Conservation (phyloP, 108 stramenopile genomes). For the Seminavis robusta region DNA sequence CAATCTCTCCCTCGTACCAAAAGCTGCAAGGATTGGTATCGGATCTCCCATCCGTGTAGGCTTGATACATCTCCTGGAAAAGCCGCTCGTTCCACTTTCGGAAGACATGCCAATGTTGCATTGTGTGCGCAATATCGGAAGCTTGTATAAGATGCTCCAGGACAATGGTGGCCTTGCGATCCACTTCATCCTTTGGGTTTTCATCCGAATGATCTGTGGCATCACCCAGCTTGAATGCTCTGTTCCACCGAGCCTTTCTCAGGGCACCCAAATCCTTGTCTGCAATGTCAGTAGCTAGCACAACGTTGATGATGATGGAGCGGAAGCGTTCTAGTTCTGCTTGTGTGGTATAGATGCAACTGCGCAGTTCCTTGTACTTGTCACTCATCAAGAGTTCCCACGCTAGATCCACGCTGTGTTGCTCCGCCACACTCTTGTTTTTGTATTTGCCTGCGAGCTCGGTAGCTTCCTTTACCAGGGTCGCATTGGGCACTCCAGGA, state of each 20-base stretch:
- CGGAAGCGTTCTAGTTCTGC: conserved; percentile 43
- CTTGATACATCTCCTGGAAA: too few relatives aligned
- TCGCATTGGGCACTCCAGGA: conserved; percentile 21
- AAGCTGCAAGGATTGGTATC: too few relatives aligned
- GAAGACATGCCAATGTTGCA: too few relatives aligned
- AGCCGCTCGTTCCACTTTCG: too few relatives aligned
- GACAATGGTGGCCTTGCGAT: too few relatives aligned
- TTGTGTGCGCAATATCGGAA: too few relatives aligned
- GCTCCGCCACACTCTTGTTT: conserved; percentile 55
- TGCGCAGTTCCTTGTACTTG: conserved; percentile 23
- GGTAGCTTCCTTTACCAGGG: conserved; percentile 17
- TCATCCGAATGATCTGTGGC: too few relatives aligned
- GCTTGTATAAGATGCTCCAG: too few relatives aligned
- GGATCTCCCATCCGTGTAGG: too few relatives aligned
- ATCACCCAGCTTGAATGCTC: too few relatives aligned
- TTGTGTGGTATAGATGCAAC: conserved; percentile 24
- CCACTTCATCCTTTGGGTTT: too few relatives aligned
- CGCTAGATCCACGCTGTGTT: conserved; percentile 48
- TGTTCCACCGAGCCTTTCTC: conserved; percentile 29
- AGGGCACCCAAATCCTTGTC: conserved; percentile 21
- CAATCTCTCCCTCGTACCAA: too few relatives aligned
- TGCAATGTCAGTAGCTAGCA: conserved; percentile 38
- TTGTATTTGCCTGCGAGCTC: conserved; percentile 44
- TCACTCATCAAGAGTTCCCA: conserved; percentile 40
- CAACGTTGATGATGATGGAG: conserved; percentile 49